Conservation (phyloP, 2,329 filamentous ascomycete genomes). For the Talaromyces sp. region DNA sequence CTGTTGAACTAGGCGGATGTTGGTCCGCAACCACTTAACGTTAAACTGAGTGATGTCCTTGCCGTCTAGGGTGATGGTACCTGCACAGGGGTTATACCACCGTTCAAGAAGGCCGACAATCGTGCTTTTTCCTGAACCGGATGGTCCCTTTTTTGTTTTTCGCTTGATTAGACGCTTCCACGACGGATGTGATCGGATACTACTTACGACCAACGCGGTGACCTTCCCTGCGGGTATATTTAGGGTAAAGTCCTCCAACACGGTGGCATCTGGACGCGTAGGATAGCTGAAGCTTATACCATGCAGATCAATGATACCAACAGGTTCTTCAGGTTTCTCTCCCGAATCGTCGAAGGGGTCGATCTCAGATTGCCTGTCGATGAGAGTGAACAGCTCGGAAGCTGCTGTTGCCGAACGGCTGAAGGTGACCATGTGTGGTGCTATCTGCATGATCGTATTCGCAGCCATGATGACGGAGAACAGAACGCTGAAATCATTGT, state of each 20-base stretch:
- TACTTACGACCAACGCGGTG: slow-evolving; percentile 37
- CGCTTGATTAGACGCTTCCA: no score
- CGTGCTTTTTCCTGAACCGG: slow-evolving; percentile 51
- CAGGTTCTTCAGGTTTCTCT: slow-evolving; percentile 48
- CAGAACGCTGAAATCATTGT: no score
- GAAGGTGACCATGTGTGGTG: no score
- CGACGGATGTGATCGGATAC: no score
- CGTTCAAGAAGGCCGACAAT: slow-evolving; percentile 32
- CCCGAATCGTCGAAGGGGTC: not conserved
- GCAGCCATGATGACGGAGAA: no score
- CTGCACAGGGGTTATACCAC: slow-evolving; percentile 31
- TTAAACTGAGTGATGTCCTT: slow-evolving; percentile 27
- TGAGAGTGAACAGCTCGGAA: no score
- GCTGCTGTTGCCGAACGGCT: no score
- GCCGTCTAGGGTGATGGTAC: slow-evolving; percentile 25
- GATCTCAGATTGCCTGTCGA: no score
- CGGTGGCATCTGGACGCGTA: slow-evolving; percentile 28
- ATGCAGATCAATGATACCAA: slow-evolving; percentile 12
- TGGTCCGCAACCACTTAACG: slow-evolving; percentile 28
- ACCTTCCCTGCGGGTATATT: slow-evolving; percentile 30
- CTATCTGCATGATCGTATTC: no score
- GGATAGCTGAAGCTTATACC: slow-evolving; percentile 30
- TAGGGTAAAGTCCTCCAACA: slow-evolving; percentile 28
- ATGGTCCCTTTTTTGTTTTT: slow-evolving; percentile 26
- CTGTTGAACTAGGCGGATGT: slow-evolving; percentile 32